Conservation (phyloP, 805 yeast genomes). For the Candida hungchunana region DNA sequence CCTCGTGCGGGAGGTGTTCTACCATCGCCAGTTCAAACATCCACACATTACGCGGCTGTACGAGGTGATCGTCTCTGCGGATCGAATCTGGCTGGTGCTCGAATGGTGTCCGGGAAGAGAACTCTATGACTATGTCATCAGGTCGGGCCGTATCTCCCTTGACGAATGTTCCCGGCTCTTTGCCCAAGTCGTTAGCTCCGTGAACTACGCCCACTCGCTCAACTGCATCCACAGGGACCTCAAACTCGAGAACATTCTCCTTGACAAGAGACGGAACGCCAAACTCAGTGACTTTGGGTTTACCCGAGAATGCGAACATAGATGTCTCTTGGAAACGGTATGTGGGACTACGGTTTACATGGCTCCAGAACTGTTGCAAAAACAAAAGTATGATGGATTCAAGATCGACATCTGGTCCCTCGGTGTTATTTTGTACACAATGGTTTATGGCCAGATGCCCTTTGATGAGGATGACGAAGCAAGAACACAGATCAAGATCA, state of each 20-base stretch:
- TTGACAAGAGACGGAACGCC: conserved; percentile 53
- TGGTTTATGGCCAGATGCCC: conserved; percentile 85
- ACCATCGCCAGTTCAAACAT: conserved; percentile 78
- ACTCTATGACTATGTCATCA: conserved; percentile 61
- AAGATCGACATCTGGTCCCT: conserved; percentile 88
- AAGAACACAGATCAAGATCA: conserved; percentile 54
- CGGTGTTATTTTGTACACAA: conserved; percentile 83
- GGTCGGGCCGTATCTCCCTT: conserved; percentile 44
- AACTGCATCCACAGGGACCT: conserved; percentile 83
- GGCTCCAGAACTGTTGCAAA: conserved; percentile 87
- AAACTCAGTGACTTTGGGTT: conserved; percentile 93
- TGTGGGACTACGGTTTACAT: conserved; percentile 95
- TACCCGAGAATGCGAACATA: conserved; percentile 66
- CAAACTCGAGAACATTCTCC: conserved; percentile 72
- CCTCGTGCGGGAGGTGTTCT: conserved; percentile 84
- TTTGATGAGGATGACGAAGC: conserved; percentile 78
- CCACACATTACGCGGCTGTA: conserved; percentile 80
- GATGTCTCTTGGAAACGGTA: conserved; percentile 64
- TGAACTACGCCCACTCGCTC: conserved; percentile 66
- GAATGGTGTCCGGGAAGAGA: conserved; percentile 88
- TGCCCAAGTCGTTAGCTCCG: conserved; percentile 57
- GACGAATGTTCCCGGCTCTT: conserved; percentile 51
- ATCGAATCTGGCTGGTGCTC: conserved; percentile 77
- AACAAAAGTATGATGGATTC: conserved; percentile 71
- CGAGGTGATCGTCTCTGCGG: conserved; percentile 74